phyloP scores from a whole-genome alignment of 2,329 filamentous ascomycete species.

The Aphanoascus verrucosus region DNA sequence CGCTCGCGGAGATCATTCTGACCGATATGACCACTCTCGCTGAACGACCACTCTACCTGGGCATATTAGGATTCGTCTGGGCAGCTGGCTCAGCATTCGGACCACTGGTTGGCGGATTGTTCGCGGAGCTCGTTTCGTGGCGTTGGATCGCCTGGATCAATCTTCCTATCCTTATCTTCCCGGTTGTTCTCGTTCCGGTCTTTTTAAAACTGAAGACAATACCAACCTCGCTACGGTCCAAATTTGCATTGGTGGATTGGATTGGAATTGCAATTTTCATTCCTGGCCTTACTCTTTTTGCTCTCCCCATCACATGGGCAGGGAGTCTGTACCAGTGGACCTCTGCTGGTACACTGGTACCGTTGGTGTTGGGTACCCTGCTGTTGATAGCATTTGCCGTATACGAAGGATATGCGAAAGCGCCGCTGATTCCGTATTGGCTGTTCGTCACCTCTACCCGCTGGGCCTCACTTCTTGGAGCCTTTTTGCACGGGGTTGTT shows the following conservation, averaged over 20 bases:
- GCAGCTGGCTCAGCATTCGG: constrained; percentile 30
- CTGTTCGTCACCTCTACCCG: neutral
- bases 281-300: constrained; percentile 46
- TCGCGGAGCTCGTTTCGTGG: constrained; percentile 32
- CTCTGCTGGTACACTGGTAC: constrained; percentile 51
- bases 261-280: constrained; percentile 52
- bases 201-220: constrained; percentile 40
- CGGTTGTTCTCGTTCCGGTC: constrained; percentile 34
- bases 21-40: constrained; percentile 36
- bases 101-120: constrained; percentile 16
- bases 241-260: constrained; percentile 51
- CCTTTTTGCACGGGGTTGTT: constrained; percentile 44
- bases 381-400: constrained; percentile 44
- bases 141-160: constrained; percentile 57
- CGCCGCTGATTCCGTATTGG: neutral
- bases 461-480: constrained; percentile 37
- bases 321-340: constrained; percentile 55
- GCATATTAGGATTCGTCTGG: constrained; percentile 30
- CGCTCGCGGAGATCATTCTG: constrained; percentile 34
- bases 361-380: constrained; percentile 45
- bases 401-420: constrained; percentile 42
- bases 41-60: constrained; percentile 29
- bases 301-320: constrained; percentile 54
- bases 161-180: constrained; percentile 45
- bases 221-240: constrained; percentile 36